Base-by-base conservation (phyloP, 257 asterid genomes). In the Salvia miltiorrhiza region DNA sequence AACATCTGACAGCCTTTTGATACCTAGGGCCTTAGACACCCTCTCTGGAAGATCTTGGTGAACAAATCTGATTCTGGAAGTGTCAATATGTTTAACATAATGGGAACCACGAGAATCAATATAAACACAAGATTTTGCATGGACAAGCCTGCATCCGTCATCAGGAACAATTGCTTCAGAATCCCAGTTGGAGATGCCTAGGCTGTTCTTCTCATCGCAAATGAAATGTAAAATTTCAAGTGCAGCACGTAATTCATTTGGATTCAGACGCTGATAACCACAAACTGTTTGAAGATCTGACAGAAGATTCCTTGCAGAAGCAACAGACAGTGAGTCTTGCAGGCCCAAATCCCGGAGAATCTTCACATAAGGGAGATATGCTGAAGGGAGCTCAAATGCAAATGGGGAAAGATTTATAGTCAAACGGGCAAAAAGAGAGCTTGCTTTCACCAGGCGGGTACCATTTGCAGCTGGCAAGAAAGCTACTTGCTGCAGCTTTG, bases 381-480 rank as follows among this genome's bases (percentile, higher is more conserved):
- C 54, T 35, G 97, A 72, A 77, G 98, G 90, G 73, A 93, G 97
- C 76, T 93, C 97, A 77, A 93, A 93, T 53, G 95, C 95, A 77
- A 93, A 93, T 44, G 98, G 98, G 78, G 98, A 90, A 52, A 93
- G 87, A 80, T 86, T 88, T 64, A 93, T 79, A 11, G 95, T 80
- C 87, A 93, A 73, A 54, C 92, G 96, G 47, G 95, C 89, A 79
- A 86, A 93, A 71, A 93, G 98, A 73, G 93, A 90, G 76, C 82
- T 86, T 58, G 96, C 91, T 62, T 83, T 86, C 84, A 90, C 97
- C 84, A 93, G 77, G 43, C 98, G 97, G 39, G 98, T 93, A 71
- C 97, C 93, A 78, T 93, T 93, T 67, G 97, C 97, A 69, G 93
- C 97, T 57, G 98, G 98, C 78, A 90, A 72, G 84, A 90, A 93